Evolutionary conservation across 2,329 filamentous ascomycete genomes (phyloP), one percentile per base, ranked within the genome.

Genomic region (Cercospora sojina): DNA sequence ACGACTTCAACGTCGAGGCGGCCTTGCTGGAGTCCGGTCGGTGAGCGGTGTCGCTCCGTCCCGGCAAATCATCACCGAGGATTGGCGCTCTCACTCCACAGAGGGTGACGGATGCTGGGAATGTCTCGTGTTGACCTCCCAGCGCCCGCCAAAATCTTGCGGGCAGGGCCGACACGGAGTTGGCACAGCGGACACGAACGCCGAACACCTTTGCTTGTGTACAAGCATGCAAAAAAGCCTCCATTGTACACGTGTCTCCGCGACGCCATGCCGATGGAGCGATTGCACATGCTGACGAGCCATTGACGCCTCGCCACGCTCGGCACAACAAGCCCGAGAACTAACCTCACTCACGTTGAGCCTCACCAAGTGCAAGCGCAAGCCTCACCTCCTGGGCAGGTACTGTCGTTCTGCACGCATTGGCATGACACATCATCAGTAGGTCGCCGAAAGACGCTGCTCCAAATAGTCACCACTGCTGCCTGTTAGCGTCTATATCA

Each of bases 381-480:
- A 53, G 47, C 47, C 23, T 53, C 47, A 25, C 7, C 47, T 51
- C 47, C 3, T 51, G 47, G 18, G 4, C 10, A 23, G 20, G 18
- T 25, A 13, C 47, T 47, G 43, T 23, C n/a, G 18, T 23, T 41
- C 3, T 8, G 10, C 47, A 23, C 10, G 47, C 47, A 51, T 25
- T 25, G 18, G 47, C 47, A 51, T 51, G 23, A 23, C 56, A 6
- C 27, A 47, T 57, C 43, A 25, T 70, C 68, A 74, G 55, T 75
- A 84, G 2, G 93, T 97, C 13, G 91, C 90, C 5, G 88, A 84
- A 76, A 97, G 79, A 69, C 93, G 88, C 80, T 90, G 87, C 8
- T 91, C 87, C 56, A 97, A 79, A 75, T 97, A 97, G 13, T 95
- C 87, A 2, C 92, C 91, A 72, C 90, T 90, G 58, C 31, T 20